Conservation (phyloP, 2,329 filamentous ascomycete genomes). For the Diaporthe eres region DNA sequence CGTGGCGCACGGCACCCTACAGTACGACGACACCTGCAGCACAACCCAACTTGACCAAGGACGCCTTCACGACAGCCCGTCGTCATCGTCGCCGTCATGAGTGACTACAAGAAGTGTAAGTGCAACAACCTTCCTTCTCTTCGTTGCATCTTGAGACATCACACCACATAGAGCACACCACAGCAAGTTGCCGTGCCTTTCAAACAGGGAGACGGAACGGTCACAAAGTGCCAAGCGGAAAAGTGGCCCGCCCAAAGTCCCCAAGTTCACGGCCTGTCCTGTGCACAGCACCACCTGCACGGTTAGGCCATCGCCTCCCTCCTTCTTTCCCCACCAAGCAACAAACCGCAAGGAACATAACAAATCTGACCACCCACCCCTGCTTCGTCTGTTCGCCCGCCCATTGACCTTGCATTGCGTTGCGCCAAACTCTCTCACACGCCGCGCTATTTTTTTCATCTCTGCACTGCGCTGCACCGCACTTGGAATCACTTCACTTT, state of each 20-base stretch:
- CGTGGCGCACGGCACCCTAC: slow-evolving; percentile 22
- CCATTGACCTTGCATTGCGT: slow-evolving; percentile 15
- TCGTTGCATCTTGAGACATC: slow-evolving; percentile 3
- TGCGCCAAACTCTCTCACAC: slow-evolving; percentile 24
- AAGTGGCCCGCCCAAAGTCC: not conserved
- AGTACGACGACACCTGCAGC: slow-evolving; percentile 15
- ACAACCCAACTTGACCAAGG: not conserved
- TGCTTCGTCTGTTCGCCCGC: not conserved
- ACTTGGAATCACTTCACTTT: not conserved
- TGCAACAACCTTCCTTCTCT: not conserved
- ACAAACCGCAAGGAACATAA: slow-evolving; percentile 8
- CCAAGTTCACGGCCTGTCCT: slow-evolving; percentile 10
- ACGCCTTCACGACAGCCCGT: not conserved
- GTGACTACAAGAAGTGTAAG: slow-evolving; percentile 34
- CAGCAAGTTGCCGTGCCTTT: not conserved
- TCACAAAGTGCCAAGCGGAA: slow-evolving; percentile 19
- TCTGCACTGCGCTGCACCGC: not conserved
- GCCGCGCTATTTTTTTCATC: slow-evolving; percentile 11
- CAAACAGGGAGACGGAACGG: slow-evolving; percentile 1
- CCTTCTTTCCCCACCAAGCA: slow-evolving; percentile 10
- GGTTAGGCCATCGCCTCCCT: slow-evolving; percentile 14
- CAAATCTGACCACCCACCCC: slow-evolving; percentile 32
- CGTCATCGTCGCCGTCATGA: slow-evolving; percentile 13
- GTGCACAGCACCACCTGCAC: slow-evolving; percentile 14
- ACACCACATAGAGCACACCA: not conserved